Evolutionary conservation across 2,329 filamentous ascomycete genomes (phyloP).

Genomic region (Aureobasidium melanogenum): DNA sequence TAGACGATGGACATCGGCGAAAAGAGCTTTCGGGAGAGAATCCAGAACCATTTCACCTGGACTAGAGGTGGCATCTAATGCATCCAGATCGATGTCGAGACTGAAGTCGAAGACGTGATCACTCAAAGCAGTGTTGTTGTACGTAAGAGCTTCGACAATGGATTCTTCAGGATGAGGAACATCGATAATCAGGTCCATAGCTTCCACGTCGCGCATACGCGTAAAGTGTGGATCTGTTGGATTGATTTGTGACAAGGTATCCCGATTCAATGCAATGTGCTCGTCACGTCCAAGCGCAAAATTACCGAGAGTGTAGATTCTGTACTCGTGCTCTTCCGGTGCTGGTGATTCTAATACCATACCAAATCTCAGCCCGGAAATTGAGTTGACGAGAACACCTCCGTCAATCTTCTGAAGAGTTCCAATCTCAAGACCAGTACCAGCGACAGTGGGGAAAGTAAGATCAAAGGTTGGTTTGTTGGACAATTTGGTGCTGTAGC

Average conservation of each 20-base stretch:
- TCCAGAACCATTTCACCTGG: constrained; percentile 10
- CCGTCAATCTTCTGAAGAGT: constrained; percentile 49
- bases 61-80: neutral
- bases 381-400: constrained; percentile 51
- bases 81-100: constrained; percentile 13
- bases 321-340: constrained; percentile 45
- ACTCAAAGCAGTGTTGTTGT: neutral
- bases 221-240: constrained; percentile 79
- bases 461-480: constrained; percentile 64
- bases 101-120: constrained; percentile 10
- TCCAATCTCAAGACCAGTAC: constrained; percentile 32
- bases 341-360: constrained; percentile 55
- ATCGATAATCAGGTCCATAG: constrained; percentile 66
- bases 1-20: constrained; percentile 12
- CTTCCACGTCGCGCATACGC: constrained; percentile 61
- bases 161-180: constrained; percentile 16
- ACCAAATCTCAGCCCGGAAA: constrained; percentile 54
- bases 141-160: neutral
- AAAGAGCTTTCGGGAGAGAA: constrained; percentile 9
- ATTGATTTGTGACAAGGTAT: constrained; percentile 58
- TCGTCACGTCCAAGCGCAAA: constrained; percentile 80
- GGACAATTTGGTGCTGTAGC: constrained; percentile 64
- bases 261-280: constrained; percentile 68
- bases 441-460: constrained; percentile 52
- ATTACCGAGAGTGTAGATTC: constrained; percentile 72